phyloP scores from a whole-genome alignment of 805 yeast species.

The Debaryomyces hansenii region DNA sequence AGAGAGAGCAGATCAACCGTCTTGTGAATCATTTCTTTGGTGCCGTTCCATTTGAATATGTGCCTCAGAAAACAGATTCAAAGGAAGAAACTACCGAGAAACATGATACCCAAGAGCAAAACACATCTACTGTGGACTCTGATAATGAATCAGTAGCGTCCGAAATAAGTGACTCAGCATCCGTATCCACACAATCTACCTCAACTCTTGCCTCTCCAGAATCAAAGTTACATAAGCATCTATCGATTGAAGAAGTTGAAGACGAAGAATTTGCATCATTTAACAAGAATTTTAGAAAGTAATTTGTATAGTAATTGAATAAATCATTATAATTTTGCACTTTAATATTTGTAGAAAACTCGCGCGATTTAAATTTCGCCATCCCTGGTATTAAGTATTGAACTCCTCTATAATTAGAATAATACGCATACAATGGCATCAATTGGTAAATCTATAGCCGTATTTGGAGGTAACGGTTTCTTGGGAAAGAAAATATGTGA shows the following conservation, averaged over 20 bases:
- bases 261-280: slow-evolving; percentile 40
- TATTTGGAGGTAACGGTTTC: slow-evolving; percentile 89
- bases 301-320: neutral
- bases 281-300: slow-evolving; percentile 25
- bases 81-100: too few species aligned
- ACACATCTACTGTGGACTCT: slow-evolving; percentile 3
- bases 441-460: slow-evolving; percentile 43
- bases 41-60: neutral
- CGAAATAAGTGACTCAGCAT: slow-evolving; percentile 8
- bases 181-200: slow-evolving; percentile 1
- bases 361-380: neutral
- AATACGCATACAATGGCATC: slow-evolving; percentile 3
- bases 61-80: neutral
- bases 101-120: too few species aligned
- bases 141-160: slow-evolving; percentile 19
- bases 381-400: too few species aligned
- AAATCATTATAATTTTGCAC: neutral
- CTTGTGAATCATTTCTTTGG: neutral
- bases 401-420: too few species aligned
- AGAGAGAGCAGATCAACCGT: slow-evolving; percentile 2
- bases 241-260: slow-evolving; percentile 33
- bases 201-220: slow-evolving; percentile 6
- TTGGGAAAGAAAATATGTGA: slow-evolving; percentile 70
- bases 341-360: neutral
- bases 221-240: slow-evolving; percentile 22